Base-by-base conservation (phyloP, 345 rosid species). In the Lepidium aucheri region DNA sequence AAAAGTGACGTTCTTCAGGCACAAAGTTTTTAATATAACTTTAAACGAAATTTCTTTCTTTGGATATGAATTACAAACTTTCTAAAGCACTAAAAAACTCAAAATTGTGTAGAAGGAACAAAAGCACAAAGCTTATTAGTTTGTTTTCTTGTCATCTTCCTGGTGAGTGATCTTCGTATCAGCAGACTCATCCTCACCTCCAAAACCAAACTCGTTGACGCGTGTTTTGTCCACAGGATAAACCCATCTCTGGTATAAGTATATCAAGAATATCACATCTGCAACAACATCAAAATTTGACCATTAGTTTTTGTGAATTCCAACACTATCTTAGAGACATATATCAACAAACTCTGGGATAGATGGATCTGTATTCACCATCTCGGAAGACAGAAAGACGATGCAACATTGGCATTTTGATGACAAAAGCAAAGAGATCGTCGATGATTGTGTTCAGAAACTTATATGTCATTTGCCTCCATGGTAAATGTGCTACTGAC, bases 391-490 rank as follows among this genome's bases (percentile, higher is more conserved):
- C 97, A 20, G 98, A 93, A 50, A 93, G 95, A 35, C 97, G 82
- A 77, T 94, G 99, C 36, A 94, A 80, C 20, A 56, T 81, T 45
- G 99, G 99, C 99, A 94, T 91, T 78, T 94, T 94, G 45, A 94
- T 94, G 75, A 94, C 99, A 16, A 94, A 94, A 28, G 97, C 99
- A 78, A 88, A 94, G 59, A 91, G 97, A 81, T 94, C 99, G 40
- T 94, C 99, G 18, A 91, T 91, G 69, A 94, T 94, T 60, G 97
- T 88, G 81, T 94, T 91, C 34, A 94, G 90, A 78, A 94, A 94
- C 81, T 91, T 94, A 80, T 88, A 94, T 10, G 97, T 94, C 99
- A 94, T 94, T 77, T 94, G 99, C 74, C 99, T 86, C 99, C 97
- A 94, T 59, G 99, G 99, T 35, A 94, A 43, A 79, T 94, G 97